A percentile compares a stretch with the other conserved stretches of the same genome.
Evolutionary conservation across 176 grass and related monocot genomes (phyloP).

Genomic region (Eremochloa ophiuroides): DNA sequence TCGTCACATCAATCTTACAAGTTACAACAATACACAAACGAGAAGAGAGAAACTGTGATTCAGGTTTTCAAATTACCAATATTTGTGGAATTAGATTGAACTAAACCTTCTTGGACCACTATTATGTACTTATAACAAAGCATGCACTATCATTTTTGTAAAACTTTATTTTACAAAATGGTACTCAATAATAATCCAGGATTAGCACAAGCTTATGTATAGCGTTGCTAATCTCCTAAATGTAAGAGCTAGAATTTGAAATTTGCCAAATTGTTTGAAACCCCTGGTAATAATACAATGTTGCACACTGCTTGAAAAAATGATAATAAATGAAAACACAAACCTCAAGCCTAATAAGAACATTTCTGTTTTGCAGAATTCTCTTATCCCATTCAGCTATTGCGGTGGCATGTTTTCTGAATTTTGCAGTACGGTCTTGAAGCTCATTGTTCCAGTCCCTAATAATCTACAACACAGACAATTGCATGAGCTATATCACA

Average conservation of each 20-base stretch:
- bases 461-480: conserved; percentile 65
- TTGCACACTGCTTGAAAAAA: neutral
- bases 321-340: neutral
- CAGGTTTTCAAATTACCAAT: neutral
- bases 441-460: conserved; percentile 97
- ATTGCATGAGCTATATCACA: neutral
- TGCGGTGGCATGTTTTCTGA: conserved; percentile 85
- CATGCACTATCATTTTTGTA: neutral
- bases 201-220: neutral
- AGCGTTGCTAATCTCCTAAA: neutral
- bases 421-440: conserved; percentile 91
- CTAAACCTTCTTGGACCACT: neutral
- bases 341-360: conserved; percentile 97
- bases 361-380: conserved; percentile 98
- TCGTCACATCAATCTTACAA: neutral
- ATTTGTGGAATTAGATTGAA: neutral
- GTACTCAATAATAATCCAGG: neutral
- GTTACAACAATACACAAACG: neutral
- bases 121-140: neutral
- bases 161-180: neutral
- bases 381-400: conserved; percentile 96
- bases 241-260: conserved; percentile 10
- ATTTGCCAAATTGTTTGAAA: neutral
- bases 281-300: neutral
- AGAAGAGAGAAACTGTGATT: neutral